Evolutionary conservation across 2,329 filamentous ascomycete species (phyloP), one percentile per base, ranked within the genome.

Genomic region (Colletotrichum ledebouriae): DNA sequence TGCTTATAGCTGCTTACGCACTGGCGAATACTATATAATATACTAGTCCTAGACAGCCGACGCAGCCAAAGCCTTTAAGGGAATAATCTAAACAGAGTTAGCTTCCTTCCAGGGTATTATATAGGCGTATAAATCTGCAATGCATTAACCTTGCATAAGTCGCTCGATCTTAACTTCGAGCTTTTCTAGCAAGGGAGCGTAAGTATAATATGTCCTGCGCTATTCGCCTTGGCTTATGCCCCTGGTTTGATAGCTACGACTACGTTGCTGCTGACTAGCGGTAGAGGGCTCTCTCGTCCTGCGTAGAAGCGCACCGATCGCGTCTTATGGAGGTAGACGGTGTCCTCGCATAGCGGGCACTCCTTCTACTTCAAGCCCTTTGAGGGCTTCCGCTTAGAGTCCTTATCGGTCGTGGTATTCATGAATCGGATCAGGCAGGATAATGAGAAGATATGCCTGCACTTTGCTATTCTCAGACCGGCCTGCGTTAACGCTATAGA

Each of bases 381-480:
- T 70, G 91, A 90, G 9, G 87, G 17, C 17, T 17, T 17, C 17
- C 17, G 82, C 65, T 85, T 86, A 7, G 81, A 80, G 37, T 92
- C 91, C 17, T 92, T 90, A 64, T 92, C 91, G 3, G 90, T 87
- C 12, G 87, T 89, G 7, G 94, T 92, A 74, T 97, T 93, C 94
- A 99, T 97, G 78, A 97, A 99, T 57, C 96, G 91, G 71, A 98
- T 93, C 70, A 98, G 81, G 77, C 96, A 99, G 6, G 96, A 91
- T 37, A 98, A 83, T 77, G 96, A 99, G 78, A 98, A 98, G 12
- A 99, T 97, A 77, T 99, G 96, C 1, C 96, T 96, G 75, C 96
- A 99, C 76, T 91, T 95, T 47, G 95, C 94, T 95, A 99, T 99
- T 63, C 96, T 90, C 37, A 96, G 17, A 97, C 93, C 1, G 96